Conservation (phyloP, 2,329 filamentous ascomycete species). For the Beauveria sp. region DNA sequence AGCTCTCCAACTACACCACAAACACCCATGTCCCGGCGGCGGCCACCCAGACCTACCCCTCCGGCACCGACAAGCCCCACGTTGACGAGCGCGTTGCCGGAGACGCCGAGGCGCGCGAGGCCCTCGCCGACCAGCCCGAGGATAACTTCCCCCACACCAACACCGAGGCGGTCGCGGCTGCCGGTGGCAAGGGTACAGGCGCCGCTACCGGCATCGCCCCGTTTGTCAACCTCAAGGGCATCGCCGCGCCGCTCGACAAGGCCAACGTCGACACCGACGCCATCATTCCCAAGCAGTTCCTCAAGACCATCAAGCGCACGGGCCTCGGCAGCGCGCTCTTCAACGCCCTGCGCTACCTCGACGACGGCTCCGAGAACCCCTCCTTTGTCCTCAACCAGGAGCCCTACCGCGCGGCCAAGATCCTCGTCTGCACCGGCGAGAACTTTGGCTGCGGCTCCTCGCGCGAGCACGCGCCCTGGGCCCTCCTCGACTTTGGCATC, state of each 20-base stretch:
- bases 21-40: slow-evolving; percentile 46
- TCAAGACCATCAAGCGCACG: slow-evolving; percentile 98
- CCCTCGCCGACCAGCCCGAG: slow-evolving; percentile 50
- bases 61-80: slow-evolving; percentile 35
- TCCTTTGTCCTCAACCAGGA: slow-evolving; percentile 87
- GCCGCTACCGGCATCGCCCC: slow-evolving; percentile 63
- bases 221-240: slow-evolving; percentile 76
- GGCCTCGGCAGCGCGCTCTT: slow-evolving; percentile 86
- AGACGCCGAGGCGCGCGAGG: slow-evolving; percentile 45
- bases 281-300: slow-evolving; percentile 98
- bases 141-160: slow-evolving; percentile 61
- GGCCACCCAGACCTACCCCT: slow-evolving; percentile 35
- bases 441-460: slow-evolving; percentile 95
- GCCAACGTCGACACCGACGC: slow-evolving; percentile 97
- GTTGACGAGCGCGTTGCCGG: slow-evolving; percentile 45
- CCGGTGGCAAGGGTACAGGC: slow-evolving; percentile 27
- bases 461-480: slow-evolving; percentile 95
- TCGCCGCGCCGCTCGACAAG: slow-evolving; percentile 79
- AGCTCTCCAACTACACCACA: slow-evolving; percentile 57
- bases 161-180: slow-evolving; percentile 32
- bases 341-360: slow-evolving; percentile 70
- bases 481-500: slow-evolving; percentile 92
- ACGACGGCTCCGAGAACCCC: slow-evolving; percentile 65
- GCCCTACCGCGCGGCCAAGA: slow-evolving; percentile 76
- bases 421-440: slow-evolving; percentile 80